A percentile compares a stretch with the other conserved stretches of the same genome.
These are phyloP conservation scores for Aspergillus sp. DNA, from an alignment of 2,329 filamentous ascomycete species.

Conservation along the genomic window DNA sequence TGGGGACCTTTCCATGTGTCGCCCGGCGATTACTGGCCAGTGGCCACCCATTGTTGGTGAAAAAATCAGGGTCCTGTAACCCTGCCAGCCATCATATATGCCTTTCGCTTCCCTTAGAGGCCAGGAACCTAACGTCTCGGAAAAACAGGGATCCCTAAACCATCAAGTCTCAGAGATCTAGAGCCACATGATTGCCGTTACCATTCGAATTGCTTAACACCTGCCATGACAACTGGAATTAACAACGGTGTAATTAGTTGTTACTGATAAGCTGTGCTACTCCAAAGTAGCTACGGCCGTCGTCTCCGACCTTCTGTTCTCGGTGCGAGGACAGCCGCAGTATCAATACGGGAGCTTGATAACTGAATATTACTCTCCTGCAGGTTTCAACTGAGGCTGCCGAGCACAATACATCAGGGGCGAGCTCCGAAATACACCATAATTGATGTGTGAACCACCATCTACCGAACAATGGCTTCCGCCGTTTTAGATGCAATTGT, in stretches of 20 bases:
- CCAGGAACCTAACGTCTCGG: neutral
- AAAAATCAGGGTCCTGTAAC: constrained; percentile 1
- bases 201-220: neutral
- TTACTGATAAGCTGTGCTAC: neutral
- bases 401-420: neutral
- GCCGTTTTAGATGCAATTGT: neutral
- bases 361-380: neutral
- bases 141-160: neutral
- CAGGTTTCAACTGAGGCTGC: constrained; percentile 1
- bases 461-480: neutral
- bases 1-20: neutral
- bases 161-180: neutral
- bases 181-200: neutral
- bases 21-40: neutral
- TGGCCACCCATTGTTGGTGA: neutral
- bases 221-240: neutral
- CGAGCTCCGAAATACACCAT: neutral
- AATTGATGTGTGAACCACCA: neutral
- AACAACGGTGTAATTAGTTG: neutral
- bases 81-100: neutral
- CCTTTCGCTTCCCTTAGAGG: neutral
- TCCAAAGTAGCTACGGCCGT: neutral
- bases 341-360: neutral
- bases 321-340: neutral
- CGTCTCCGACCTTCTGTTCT: neutral